Evolutionary conservation across 2,329 filamentous ascomycete genomes (phyloP), one percentile per base, ranked within the genome.

Genomic region (Huntiella moniliformis): DNA sequence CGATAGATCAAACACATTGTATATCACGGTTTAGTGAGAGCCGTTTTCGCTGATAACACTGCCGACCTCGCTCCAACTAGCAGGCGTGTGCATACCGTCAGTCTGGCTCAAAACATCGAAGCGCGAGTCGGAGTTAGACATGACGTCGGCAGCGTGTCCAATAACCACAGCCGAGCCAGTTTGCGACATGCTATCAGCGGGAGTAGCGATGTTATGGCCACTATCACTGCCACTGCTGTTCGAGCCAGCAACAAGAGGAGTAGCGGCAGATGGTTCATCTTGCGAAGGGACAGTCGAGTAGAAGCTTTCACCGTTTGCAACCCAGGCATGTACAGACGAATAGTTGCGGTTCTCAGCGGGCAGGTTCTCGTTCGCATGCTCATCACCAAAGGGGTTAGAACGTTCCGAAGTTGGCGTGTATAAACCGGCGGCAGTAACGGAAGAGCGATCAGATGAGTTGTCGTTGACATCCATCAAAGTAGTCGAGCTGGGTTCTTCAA

Each of bases 251-350:
- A 70, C 51, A 49, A 71, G 69, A 13, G 64, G 64, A 58, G 71
- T 72, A 4, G 70, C 73, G 16, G 66, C 53, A 10, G 70, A 63
- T 5, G 45, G 57, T 4, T 62, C 60, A 32, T 39, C 28, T 8
- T 28, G 37, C 16, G 63, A 63, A 10, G 73, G 72, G 16, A 77
- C 64, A 4, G 74, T 73, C 4, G 73, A 77, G 62, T 77, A 77
- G 54, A 77, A 77, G 54, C 67, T 65, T 7, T 62, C 59, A 54
- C 61, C 61, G 4, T 68, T 70, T 48, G 66, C 61, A 1, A 74
- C 74, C 74, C 75, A 79, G 0, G 74, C 75, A 55, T 79, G 73
- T 52, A 79, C 78, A 1, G 72, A 74, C 39, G 69, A 68, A 54
- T 70, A 77, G 1, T 70, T 67, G 11, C 69, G 65, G 11, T 62